Conservation (phyloP, 2,329 filamentous ascomycete genomes). For the Penicillium sp. region DNA sequence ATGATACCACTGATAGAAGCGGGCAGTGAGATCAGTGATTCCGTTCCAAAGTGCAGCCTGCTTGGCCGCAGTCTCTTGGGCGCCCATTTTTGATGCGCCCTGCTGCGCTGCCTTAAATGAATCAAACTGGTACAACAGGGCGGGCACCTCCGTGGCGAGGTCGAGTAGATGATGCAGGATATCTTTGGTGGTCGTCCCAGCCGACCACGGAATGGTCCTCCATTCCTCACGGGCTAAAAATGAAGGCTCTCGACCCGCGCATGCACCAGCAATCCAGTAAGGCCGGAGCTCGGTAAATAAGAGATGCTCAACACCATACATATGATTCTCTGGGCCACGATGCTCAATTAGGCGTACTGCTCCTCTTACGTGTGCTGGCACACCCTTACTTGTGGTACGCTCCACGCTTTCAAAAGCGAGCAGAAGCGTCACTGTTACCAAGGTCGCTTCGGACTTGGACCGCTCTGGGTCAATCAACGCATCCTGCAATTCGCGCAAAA, state of each 20-base stretch:
- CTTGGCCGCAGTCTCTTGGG: slow-evolving; percentile 35
- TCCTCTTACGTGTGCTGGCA: slow-evolving; percentile 36
- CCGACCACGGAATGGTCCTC: slow-evolving; percentile 43
- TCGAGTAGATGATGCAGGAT: slow-evolving; percentile 40
- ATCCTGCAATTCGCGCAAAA: slow-evolving; percentile 38
- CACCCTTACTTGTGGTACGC: slow-evolving; percentile 34
- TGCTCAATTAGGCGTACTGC: slow-evolving; percentile 40
- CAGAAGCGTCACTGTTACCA: slow-evolving; percentile 41
- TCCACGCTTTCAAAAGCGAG: slow-evolving; percentile 44
- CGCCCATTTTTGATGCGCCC: slow-evolving; percentile 21
- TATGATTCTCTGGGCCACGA: slow-evolving; percentile 41
- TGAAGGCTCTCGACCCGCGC: slow-evolving; percentile 33
- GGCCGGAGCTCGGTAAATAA: slow-evolving; percentile 41
- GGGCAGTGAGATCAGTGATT: slow-evolving; percentile 32
- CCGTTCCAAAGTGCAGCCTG: slow-evolving; percentile 36
- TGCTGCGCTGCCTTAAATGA: slow-evolving; percentile 25
- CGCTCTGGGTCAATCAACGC: slow-evolving; percentile 37
- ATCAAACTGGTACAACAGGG: slow-evolving; percentile 33
- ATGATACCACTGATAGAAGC: slow-evolving; percentile 33
- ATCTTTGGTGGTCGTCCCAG: slow-evolving; percentile 37
- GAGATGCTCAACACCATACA: slow-evolving; percentile 41
- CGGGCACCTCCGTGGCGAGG: slow-evolving; percentile 37
- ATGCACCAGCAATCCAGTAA: slow-evolving; percentile 37
- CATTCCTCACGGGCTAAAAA: slow-evolving; percentile 40
- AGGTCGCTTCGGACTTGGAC: slow-evolving; percentile 38